Evolutionary conservation across 2,329 filamentous ascomycete genomes (phyloP).

Genomic region (Thermothelomyces thermophilus): DNA sequence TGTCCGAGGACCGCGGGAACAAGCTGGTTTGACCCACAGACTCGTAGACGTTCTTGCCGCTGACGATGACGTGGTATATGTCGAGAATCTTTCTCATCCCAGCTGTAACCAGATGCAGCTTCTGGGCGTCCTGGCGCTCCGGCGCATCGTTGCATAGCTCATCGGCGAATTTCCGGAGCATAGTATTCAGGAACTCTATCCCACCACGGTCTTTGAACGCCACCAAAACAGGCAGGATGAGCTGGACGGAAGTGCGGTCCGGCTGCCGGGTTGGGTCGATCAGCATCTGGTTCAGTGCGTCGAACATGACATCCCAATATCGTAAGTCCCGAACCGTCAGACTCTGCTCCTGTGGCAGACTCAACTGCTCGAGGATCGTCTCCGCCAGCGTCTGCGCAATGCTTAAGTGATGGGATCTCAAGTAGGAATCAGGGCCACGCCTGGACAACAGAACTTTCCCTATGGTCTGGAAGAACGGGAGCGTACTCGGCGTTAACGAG

Average conservation of each 20-base stretch:
- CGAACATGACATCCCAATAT: slow-evolving; percentile 76
- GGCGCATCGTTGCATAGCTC: slow-evolving; percentile 41
- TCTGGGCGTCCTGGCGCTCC: slow-evolving; percentile 39
- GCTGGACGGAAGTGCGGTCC: slow-evolving; percentile 45
- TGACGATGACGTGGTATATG: slow-evolving; percentile 70
- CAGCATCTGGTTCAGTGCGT: slow-evolving; percentile 70
- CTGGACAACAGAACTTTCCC: slow-evolving; percentile 75
- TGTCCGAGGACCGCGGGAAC: slow-evolving; percentile 34
- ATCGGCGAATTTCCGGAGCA: slow-evolving; percentile 62
- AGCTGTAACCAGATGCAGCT: slow-evolving; percentile 44
- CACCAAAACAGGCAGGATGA: slow-evolving; percentile 70
- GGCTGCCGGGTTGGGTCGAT: slow-evolving; percentile 55
- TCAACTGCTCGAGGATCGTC: slow-evolving; percentile 62
- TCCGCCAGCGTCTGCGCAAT: slow-evolving; percentile 63
- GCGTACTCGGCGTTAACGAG: slow-evolving; percentile 71
- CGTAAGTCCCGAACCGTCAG: slow-evolving; percentile 60
- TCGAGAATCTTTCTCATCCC: slow-evolving; percentile 77
- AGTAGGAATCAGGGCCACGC: slow-evolving; percentile 59
- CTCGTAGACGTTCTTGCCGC: slow-evolving; percentile 74
- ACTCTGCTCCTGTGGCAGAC: slow-evolving; percentile 35
- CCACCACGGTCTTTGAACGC: slow-evolving; percentile 81
- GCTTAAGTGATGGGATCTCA: slow-evolving; percentile 46
- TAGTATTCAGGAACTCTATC: slow-evolving; percentile 63
- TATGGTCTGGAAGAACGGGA: slow-evolving; percentile 76
- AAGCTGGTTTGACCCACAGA: slow-evolving; percentile 53